Evolutionary conservation across 1,284 basidiomycete species (phyloP), one percentile per base, ranked within the genome.

Genomic region (Chondrostereum purpureum): DNA sequence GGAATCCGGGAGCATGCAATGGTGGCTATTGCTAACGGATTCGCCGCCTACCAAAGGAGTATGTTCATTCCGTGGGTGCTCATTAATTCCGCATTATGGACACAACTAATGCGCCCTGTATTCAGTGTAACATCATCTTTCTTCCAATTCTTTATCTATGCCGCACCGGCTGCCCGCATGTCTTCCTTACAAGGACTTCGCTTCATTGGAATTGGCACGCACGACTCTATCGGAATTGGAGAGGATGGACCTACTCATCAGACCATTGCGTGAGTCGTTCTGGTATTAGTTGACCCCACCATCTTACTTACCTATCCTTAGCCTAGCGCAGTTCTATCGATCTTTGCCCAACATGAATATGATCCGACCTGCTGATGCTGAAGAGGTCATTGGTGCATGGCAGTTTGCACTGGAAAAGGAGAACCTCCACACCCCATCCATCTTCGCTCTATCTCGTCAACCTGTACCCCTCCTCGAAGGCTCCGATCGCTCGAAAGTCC

Each of bases 1-100:
- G 84, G 84, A 77, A 82, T 88, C 47, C 80, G 84, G 60, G 84
- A 88, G 68, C 83, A 86, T 66, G 83, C 72, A 56, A 88, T 87
- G 84, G 77, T 76, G 55, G 83, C 82, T 51, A 81, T 86, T 61
- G 79, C 78, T 62, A 85, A 85, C 69, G 82, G 82, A 63, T 62
- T 85, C 48, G 68, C 72, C 56, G 81, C 82, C 27, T 85, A 82
- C 65, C 27, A 31, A n/a, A 31, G n/a, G 8, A 78, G 78, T 23
- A 70, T 67, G 53, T 69, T 81, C 58, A 72, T 80, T 52, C 78
- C 79, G 53, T 78, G 76, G 71, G 70, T 70, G 53, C 77, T 72
- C 57, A 81, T 79, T 44, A 83, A 21, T 14, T 35, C 34, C 38
- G 19, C 13, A 12, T 8, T 27, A 39, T 5, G 34, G 33, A 5